Evolutionary conservation across 164 flowering plant genomes (phyloP).

Genomic region (Magnolia sinica): DNA sequence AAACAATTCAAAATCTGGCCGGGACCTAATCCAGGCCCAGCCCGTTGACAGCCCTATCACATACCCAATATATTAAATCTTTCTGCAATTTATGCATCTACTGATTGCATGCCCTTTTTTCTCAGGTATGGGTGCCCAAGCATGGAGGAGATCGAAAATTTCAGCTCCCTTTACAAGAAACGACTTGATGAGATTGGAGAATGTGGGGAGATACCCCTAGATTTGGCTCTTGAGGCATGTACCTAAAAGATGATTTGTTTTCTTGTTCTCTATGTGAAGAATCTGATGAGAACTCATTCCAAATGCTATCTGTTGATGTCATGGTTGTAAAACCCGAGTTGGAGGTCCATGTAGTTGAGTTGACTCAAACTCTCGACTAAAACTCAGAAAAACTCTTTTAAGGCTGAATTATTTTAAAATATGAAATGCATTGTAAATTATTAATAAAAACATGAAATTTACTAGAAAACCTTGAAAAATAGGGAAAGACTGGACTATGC

Average conservation of each 20-base stretch:
- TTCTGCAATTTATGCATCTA: not conserved
- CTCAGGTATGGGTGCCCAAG: constrained; percentile 86
- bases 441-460: too few relatives aligned
- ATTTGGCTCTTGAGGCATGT: constrained; percentile 81
- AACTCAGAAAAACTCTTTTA: not conserved
- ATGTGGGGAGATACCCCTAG: constrained; percentile 63
- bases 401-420: too few relatives aligned
- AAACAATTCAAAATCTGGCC: too few relatives aligned
- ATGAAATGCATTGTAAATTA: too few relatives aligned
- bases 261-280: not conserved
- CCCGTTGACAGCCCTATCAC: too few relatives aligned
- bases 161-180: constrained; percentile 57
- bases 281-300: not conserved
- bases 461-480: too few relatives aligned
- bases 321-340: not conserved
- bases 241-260: too few relatives aligned
- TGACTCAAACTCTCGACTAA: not conserved
- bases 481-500: too few relatives aligned
- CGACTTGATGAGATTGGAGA: constrained; percentile 69
- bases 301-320: not conserved
- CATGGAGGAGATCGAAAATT: constrained; percentile 73
- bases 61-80: not conserved
- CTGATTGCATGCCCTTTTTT: not conserved
- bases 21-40: too few relatives aligned
- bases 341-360: not conserved